Conservation (phyloP, 306 rosid species). For the Datisca glomerata region DNA sequence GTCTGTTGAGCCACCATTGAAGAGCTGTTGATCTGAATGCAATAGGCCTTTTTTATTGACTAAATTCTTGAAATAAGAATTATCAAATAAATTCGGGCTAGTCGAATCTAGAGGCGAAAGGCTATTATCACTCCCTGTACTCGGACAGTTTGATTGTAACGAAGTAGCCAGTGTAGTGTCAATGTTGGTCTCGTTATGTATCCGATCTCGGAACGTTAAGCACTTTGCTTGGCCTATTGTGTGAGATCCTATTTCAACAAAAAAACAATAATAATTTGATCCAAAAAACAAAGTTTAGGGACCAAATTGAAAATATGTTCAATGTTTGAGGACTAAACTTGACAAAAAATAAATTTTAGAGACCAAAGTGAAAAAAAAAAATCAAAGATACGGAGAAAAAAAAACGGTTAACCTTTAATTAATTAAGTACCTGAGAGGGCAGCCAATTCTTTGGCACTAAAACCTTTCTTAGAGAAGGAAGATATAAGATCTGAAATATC, state of each 20-base stretch:
- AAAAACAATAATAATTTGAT: background rate
- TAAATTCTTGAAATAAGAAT: constrained; percentile 19
- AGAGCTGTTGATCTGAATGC: constrained; percentile 28
- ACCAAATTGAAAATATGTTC: no score
- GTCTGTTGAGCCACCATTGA: constrained; percentile 12
- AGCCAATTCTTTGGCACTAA: constrained; percentile 23
- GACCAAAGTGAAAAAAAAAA: background rate
- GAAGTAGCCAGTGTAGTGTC: constrained; percentile 11
- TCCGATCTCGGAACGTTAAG: constrained; percentile 7
- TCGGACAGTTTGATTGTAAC: constrained; percentile 17
- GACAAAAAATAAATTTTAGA: background rate
- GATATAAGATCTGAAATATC: constrained; percentile 24
- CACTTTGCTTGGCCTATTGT: constrained; percentile 27
- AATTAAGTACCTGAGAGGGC: constrained; percentile 29
- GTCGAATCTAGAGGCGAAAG: constrained; percentile 4
- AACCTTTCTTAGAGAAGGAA: constrained; percentile 26
- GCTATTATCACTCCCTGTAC: constrained; percentile 13
- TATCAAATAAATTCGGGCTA: background rate
- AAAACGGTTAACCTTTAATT: no score
- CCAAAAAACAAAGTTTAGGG: no score
- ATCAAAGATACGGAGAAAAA: no score
- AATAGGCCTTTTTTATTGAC: constrained; percentile 1
- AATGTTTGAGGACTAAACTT: background rate
- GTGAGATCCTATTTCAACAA: constrained; percentile 17
- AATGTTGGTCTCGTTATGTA: constrained; percentile 28